Conservation (phyloP, 179 eudicot genomes). For the Silene vulgaris region DNA sequence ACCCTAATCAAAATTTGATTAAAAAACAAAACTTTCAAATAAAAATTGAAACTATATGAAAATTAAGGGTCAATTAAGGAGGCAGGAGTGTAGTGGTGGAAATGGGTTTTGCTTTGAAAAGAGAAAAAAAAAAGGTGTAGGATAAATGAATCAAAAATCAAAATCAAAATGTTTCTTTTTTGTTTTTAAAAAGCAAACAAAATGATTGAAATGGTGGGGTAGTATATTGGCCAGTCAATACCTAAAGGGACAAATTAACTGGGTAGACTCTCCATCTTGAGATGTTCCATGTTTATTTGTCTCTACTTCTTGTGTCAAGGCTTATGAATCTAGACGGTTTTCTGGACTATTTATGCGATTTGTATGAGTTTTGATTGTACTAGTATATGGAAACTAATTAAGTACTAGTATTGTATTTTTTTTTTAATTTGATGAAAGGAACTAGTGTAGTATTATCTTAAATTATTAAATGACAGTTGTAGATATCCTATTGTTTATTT, state of each 20-base stretch:
- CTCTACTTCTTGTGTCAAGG: not conserved
- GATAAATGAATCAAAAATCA: not conserved
- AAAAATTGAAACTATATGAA: conserved; percentile 11
- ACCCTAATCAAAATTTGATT: not conserved
- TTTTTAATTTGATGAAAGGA: too few species aligned
- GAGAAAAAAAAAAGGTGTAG: conserved; percentile 9
- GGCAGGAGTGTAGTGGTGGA: conserved; percentile 7
- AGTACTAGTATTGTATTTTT: too few species aligned
- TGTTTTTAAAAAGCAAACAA: not conserved
- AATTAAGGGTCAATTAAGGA: not conserved
- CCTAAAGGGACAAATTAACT: not conserved
- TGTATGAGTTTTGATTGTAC: not conserved
- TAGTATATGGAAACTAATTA: not conserved
- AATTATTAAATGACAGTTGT: too few species aligned
- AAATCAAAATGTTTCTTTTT: not conserved
- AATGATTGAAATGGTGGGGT: not conserved
- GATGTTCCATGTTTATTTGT: not conserved
- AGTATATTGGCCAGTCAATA: not conserved
- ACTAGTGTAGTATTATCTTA: too few species aligned
- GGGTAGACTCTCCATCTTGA: not conserved
- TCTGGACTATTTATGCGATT: not conserved
- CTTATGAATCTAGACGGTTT: conserved; percentile 30
- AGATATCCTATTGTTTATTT: too few species aligned
- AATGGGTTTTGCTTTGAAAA: conserved; percentile 19
- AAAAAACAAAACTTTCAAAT: conserved; percentile 6